Percentiles rank a stretch among this genome's conserved stretches.
Conservation (phyloP, 768 basidiomycete species). For the Leccinum uliginosum region DNA sequence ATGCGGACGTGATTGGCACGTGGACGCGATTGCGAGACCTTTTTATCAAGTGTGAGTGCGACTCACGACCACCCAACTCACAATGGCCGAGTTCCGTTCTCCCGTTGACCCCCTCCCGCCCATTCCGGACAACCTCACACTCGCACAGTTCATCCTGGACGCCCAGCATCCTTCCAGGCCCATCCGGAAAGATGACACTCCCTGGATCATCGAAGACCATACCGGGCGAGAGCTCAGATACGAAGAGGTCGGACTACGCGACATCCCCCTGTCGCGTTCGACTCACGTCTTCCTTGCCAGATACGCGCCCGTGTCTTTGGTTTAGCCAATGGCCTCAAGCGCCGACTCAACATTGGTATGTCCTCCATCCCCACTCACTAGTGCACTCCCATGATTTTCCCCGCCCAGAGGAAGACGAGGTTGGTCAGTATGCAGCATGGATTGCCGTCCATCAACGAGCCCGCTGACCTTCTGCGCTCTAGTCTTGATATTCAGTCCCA, state of each 20-base stretch:
- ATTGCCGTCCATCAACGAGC: neutral
- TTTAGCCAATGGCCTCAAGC: slow-evolving; percentile 35
- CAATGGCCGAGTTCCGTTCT: slow-evolving; percentile 29
- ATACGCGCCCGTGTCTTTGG: slow-evolving; percentile 34
- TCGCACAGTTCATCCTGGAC: slow-evolving; percentile 37
- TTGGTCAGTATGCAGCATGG: slow-evolving; percentile 28
- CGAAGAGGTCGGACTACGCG: slow-evolving; percentile 32
- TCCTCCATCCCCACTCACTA: neutral
- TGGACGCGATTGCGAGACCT: neutral
- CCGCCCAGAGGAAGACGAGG: slow-evolving; percentile 34
- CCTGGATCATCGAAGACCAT: slow-evolving; percentile 42
- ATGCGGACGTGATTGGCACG: neutral
- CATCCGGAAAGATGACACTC: slow-evolving; percentile 17
- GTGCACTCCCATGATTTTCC: neutral
- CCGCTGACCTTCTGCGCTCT: slow-evolving; percentile 6
- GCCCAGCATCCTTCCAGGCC: slow-evolving; percentile 30
- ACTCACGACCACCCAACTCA: neutral
- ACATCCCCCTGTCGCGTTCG: neutral
- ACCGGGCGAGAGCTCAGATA: slow-evolving; percentile 33
- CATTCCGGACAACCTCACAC: slow-evolving; percentile 37
- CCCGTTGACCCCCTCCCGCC: slow-evolving; percentile 27
- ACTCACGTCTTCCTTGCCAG: slow-evolving; percentile 14
- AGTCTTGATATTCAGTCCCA: slow-evolving; percentile 66
- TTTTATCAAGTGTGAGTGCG: neutral
- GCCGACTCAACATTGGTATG: slow-evolving; percentile 33